Base-by-base conservation (phyloP, 2,329 filamentous ascomycete species). In the Calcarisporium arbuscula region DNA sequence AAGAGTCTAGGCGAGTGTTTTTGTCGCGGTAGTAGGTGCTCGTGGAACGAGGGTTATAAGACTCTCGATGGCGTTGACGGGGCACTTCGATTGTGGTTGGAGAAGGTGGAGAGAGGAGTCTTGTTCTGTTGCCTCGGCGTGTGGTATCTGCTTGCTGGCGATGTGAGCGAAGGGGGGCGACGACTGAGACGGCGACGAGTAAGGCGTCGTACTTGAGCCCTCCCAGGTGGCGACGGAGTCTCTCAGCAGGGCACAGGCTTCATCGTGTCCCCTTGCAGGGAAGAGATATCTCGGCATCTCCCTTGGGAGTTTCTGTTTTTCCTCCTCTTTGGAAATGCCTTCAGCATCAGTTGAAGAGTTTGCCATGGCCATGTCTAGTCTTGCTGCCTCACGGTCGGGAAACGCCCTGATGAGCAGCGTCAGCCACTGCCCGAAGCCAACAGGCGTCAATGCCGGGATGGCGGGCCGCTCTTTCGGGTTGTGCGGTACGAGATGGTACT, bases 251-350 rank as follows among this genome's bases (percentile, higher is more conserved):
- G 79, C 73, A 36, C 77, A 72, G 1, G 74, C 64, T 20, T 72
- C 62, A 1, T 69, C 49, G 44, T 86, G 76, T 1, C 72, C 65
- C 7, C 58, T 56, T 0, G 64, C 62, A 0, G 87, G 87, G 25
- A 94, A 74, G 4, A 92, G 66, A 33, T 82, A 72, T 26, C 86
- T 70, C 1, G 85, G 80, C 4, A 94, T 69, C 46, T 88, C 80
- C 44, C 85, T 87, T 0, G 87, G 88, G 35, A 94, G 80, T 3
- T 83, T 69, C 56, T 89, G 22, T 12, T 14, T 12, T 14, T 25
- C 10, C 14, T 25, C 22, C 10, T 25, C 14, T 25, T 9, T 10
- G 14, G 30, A 16, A 11, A 17, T 12, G n/a, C 12, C n/a, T 31
- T 66, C 61, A 1, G 62, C 60, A 19, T 68, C 59, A 47, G 94